Evolutionary conservation across 345 rosid species (phyloP), one percentile per base, ranked within the genome.

Genomic region (Euphorbia peplus): DNA sequence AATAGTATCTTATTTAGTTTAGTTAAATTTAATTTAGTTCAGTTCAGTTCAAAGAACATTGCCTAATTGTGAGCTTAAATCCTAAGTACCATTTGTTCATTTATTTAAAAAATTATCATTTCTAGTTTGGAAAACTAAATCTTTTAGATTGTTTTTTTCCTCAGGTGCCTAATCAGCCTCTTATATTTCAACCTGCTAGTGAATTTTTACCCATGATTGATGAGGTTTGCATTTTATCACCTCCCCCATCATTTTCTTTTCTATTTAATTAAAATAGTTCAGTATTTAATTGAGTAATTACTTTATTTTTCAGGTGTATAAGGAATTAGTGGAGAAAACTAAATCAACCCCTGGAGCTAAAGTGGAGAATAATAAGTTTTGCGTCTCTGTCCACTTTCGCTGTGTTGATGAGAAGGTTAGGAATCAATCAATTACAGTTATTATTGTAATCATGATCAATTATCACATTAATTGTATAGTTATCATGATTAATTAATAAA

Each of bases 361-460:
- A 74, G 90, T 95, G 50, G 99, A 95, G 75, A 82, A 92, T 82
- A 93, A 95, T 79, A 90, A 85, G 76, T 95, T 92, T 52, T 92
- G 97, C 53, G 63, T 87, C 35, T 91, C 99, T 28, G 98, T 95
- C 10, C 99, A 95, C 75, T 95, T 81, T 74, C 92, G 99, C 4
- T 73, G 96, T 48, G 99, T 95, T 3, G 91, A 88, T 1, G 98
- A 95, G 71, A 85, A 83, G 82, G 98, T 91, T 6, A 47, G 55
- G 39, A 64, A 75, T 60, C 42, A 32, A 48, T 32, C 11, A 55
- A n/a, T n/a, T n/a, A n/a, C 19, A 26, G 19, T 28, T 51, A 32
- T 25, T 57, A 21, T 71, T 37, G 7, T 44, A 30, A 59, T 62
- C 8, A 42, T 62, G 8, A 42, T 41, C 39, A 12, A 35, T 60